Percentiles rank a stretch among this genome's conserved stretches.
These are phyloP conservation scores for Calonectria pteridis DNA, from an alignment of 2,329 filamentous ascomycete genomes.

Conservation along the genomic window DNA sequence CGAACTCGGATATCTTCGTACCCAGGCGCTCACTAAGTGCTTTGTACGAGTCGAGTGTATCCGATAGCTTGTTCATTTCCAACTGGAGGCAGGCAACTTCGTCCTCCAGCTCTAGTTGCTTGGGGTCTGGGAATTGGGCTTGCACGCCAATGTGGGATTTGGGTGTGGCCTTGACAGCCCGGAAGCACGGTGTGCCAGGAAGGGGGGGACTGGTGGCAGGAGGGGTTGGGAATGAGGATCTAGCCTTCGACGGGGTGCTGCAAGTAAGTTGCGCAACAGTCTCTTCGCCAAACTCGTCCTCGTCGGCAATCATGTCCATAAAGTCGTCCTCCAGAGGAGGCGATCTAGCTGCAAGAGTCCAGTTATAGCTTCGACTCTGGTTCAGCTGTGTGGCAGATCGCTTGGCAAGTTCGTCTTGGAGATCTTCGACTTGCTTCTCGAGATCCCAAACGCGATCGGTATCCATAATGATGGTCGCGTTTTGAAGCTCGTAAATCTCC, in stretches of 20 bases:
- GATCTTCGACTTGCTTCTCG: slow-evolving; percentile 54
- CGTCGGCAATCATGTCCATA: slow-evolving; percentile 54
- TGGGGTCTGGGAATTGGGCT: slow-evolving; percentile 55
- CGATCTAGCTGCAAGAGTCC: slow-evolving; percentile 64
- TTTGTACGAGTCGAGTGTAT: slow-evolving; percentile 62
- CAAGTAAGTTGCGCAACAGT: slow-evolving; percentile 64
- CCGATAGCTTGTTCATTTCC: slow-evolving; percentile 62
- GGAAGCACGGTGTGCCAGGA: slow-evolving; percentile 54
- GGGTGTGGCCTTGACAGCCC: slow-evolving; percentile 13
- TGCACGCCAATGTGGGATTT: slow-evolving; percentile 55
- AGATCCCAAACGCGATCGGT: slow-evolving; percentile 59
- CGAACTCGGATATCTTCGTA: slow-evolving; percentile 48
- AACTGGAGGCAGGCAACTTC: slow-evolving; percentile 62
- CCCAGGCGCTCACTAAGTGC: slow-evolving; percentile 54
- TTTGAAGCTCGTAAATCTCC: slow-evolving; percentile 65
- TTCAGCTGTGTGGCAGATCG: slow-evolving; percentile 33
- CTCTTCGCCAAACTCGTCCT: slow-evolving; percentile 61
- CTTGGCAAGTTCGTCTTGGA: slow-evolving; percentile 50
- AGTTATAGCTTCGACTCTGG: slow-evolving; percentile 56
- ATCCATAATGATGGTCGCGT: slow-evolving; percentile 63
- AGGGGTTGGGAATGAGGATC: slow-evolving; percentile 66
- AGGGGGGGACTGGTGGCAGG: slow-evolving; percentile 65
- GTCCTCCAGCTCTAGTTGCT: slow-evolving; percentile 57
- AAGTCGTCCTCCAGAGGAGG: slow-evolving; percentile 57
- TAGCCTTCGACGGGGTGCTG: slow-evolving; percentile 62